phyloP scores from a whole-genome alignment of 2,329 filamentous ascomycete species.

The Penicillium sp. region DNA sequence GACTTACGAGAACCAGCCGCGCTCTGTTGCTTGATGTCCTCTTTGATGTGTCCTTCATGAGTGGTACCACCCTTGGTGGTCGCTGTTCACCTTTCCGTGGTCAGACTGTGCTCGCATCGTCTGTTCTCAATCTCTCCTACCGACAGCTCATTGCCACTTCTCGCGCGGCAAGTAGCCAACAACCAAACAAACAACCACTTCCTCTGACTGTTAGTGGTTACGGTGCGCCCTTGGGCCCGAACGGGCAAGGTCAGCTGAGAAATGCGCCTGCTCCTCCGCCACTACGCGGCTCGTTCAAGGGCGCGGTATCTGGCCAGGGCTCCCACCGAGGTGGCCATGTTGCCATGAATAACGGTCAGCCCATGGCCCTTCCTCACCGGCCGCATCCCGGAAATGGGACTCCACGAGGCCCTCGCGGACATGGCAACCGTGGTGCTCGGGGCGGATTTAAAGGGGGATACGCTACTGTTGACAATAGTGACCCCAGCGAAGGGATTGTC shows the following conservation, averaged over 20 bases:
- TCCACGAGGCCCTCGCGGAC: slow-evolving; percentile 27
- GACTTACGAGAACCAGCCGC: slow-evolving; percentile 80
- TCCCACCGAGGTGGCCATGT: slow-evolving; percentile 35
- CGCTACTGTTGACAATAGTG: slow-evolving; percentile 41
- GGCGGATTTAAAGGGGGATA: slow-evolving; percentile 35
- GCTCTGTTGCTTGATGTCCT: slow-evolving; percentile 81
- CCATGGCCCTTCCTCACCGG: slow-evolving; percentile 28
- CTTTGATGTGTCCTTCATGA: slow-evolving; percentile 95
- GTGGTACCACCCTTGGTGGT: slow-evolving; percentile 82
- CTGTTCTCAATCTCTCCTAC: slow-evolving; percentile 79
- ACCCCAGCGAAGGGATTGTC: slow-evolving; percentile 50
- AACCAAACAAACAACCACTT: slow-evolving; percentile 52
- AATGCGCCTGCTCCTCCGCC: slow-evolving; percentile 52
- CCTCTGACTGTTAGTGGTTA: slow-evolving; percentile 52
- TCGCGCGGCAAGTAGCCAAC: slow-evolving; percentile 36
- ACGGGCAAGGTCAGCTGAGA: slow-evolving; percentile 56
- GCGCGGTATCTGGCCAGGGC: slow-evolving; percentile 47
- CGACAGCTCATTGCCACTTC: slow-evolving; percentile 66
- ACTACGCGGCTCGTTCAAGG: slow-evolving; percentile 54
- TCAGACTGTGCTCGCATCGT: slow-evolving; percentile 81
- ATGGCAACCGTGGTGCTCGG: slow-evolving; percentile 21
- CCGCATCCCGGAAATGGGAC: slow-evolving; percentile 24
- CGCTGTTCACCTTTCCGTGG: slow-evolving; percentile 90
- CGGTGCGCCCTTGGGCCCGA: slow-evolving; percentile 52
- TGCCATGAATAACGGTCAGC: slow-evolving; percentile 20